Evolutionary conservation across 257 asterid species (phyloP).

Genomic region (Plantago elongata): DNA sequence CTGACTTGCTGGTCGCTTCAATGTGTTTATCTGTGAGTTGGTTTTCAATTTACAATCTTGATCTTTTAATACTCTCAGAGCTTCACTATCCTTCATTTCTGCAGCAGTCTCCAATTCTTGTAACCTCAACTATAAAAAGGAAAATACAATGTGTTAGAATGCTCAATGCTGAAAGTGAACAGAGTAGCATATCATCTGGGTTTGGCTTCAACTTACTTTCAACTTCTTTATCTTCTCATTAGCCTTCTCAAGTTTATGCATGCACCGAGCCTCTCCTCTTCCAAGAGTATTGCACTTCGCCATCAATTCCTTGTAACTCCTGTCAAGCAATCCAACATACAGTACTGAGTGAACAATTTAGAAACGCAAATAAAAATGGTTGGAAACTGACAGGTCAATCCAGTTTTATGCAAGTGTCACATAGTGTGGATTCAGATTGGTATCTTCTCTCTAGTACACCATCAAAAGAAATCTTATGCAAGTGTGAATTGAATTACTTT

Average conservation of each 20-base stretch:
- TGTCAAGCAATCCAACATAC: conserved; percentile 25
- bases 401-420: no score
- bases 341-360: conserved; percentile 13
- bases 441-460: background rate
- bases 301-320: conserved; percentile 96
- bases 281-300: conserved; percentile 79
- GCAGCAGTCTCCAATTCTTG: conserved; percentile 55
- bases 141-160: conserved; percentile 12
- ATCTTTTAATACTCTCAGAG: conserved; percentile 52
- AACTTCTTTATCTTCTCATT: conserved; percentile 64
- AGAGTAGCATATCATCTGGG: conserved; percentile 14
- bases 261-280: conserved; percentile 81
- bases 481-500: background rate
- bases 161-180: conserved; percentile 12
- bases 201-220: conserved; percentile 41
- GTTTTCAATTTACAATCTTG: conserved; percentile 24
- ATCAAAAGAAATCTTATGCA: background rate
- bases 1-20: conserved; percentile 27
- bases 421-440: no score
- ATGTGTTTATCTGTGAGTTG: conserved; percentile 26
- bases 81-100: conserved; percentile 67
- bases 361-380: background rate
- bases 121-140: conserved; percentile 49
- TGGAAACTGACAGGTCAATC: no score
- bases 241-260: conserved; percentile 71